Evolutionary conservation across 2,329 filamentous ascomycete species (phyloP).

Genomic region (Pestalotiopsis sp.): DNA sequence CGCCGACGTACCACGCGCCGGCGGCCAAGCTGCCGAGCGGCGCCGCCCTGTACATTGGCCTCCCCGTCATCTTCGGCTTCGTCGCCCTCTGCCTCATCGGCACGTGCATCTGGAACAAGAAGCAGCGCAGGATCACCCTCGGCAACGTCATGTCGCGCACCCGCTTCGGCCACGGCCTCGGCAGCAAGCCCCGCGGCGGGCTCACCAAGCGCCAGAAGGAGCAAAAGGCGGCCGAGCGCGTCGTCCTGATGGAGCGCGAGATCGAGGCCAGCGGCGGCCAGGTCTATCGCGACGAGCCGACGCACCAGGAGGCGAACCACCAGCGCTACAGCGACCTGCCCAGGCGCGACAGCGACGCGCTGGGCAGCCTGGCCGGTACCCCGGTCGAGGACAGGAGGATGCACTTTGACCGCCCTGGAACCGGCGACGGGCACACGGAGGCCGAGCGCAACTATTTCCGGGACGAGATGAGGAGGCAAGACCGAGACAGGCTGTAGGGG

Average conservation of each 20-base stretch:
- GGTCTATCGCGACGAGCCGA: slow-evolving; percentile 40
- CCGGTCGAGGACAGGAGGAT: slow-evolving; percentile 46
- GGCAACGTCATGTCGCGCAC: slow-evolving; percentile 54
- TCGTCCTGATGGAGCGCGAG: slow-evolving; percentile 46
- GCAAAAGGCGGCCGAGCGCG: slow-evolving; percentile 36
- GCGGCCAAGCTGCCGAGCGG: slow-evolving; percentile 35
- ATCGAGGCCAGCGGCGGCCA: slow-evolving; percentile 29
- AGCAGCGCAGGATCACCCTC: slow-evolving; percentile 50
- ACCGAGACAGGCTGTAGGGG: slow-evolving; percentile 37
- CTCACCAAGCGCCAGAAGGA: slow-evolving; percentile 33
- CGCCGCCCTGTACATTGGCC: slow-evolving; percentile 52
- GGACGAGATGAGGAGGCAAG: slow-evolving; percentile 52
- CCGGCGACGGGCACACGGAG: slow-evolving; percentile 17
- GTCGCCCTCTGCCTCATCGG: slow-evolving; percentile 53
- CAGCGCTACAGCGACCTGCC: background rate
- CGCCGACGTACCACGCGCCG: slow-evolving; percentile 33
- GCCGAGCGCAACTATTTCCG: slow-evolving; percentile 45
- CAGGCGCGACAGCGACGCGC: slow-evolving; percentile 40
- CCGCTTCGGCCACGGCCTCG: slow-evolving; percentile 47
- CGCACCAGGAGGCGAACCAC: background rate
- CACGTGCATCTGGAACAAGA: slow-evolving; percentile 58
- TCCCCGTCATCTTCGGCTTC: slow-evolving; percentile 53
- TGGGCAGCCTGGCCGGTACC: slow-evolving; percentile 52
- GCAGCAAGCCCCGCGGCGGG: slow-evolving; percentile 34
- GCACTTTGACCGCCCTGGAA: slow-evolving; percentile 33